Conservation (phyloP, 116 monocot genomes). For the Cymodocea nodosa region DNA sequence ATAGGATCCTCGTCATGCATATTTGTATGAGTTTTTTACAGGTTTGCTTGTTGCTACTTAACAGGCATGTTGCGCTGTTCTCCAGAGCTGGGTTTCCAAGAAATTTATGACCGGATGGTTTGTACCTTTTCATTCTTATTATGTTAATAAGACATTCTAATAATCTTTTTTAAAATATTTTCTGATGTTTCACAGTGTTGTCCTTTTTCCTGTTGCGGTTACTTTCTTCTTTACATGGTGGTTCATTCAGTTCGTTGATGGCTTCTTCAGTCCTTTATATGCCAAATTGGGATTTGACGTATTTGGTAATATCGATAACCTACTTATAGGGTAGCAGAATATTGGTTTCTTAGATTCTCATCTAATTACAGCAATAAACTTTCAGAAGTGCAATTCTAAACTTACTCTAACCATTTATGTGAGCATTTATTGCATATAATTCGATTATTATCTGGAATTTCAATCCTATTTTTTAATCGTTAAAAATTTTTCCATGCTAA, state of each 20-base stretch:
- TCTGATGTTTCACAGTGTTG: constrained; percentile 59
- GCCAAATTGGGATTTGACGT: constrained; percentile 67
- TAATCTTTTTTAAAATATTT: neutral
- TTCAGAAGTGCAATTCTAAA: no score
- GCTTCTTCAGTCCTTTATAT: constrained; percentile 96
- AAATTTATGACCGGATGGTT: constrained; percentile 99
- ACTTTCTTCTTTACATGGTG: constrained; percentile 98
- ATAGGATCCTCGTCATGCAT: no score
- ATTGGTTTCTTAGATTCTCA: no score
- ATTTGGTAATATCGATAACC: constrained; percentile 55
- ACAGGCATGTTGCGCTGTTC: constrained; percentile 94
- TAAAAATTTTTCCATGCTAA: no score
- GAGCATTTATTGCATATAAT: no score
- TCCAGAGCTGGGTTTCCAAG: constrained; percentile 96
- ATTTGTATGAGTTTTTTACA: no score
- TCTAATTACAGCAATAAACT: no score
- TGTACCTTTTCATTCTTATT: neutral
- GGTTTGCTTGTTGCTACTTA: neutral
- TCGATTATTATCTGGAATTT: no score
- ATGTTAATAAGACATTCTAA: neutral
- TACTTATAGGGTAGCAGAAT: no score
- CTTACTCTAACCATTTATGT: no score
- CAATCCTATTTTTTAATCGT: no score
- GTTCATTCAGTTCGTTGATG: constrained; percentile 98
- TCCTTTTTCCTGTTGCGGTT: constrained; percentile 94